These are phyloP conservation scores for Psidium friedrichsthalianum DNA, from an alignment of 345 rosid genomes.

Conservation along the genomic window DNA sequence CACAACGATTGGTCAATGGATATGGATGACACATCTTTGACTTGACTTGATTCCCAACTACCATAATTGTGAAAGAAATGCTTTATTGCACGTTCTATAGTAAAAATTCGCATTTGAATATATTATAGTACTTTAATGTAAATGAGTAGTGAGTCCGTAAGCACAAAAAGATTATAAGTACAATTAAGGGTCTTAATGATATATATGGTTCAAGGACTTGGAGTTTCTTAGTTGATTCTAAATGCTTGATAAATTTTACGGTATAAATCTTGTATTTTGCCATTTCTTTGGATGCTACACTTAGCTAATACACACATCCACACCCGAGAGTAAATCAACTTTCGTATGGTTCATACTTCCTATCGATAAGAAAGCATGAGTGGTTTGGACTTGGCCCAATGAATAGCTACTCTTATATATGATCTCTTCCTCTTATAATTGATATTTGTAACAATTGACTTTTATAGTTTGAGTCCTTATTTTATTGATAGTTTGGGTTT, in stretches of 20 bases:
- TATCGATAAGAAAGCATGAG: too few species aligned
- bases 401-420: too few species aligned
- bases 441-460: too few species aligned
- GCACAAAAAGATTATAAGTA: background rate
- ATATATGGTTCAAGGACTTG: background rate
- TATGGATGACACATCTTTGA: background rate
- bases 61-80: background rate
- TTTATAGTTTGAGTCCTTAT: too few species aligned
- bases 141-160: background rate
- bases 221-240: background rate
- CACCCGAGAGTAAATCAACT: background rate
- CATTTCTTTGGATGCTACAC: background rate
- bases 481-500: too few species aligned
- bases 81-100: background rate
- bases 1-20: background rate
- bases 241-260: background rate
- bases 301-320: background rate
- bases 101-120: background rate
- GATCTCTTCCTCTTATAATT: too few species aligned
- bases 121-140: background rate
- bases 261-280: background rate
- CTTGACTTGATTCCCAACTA: background rate
- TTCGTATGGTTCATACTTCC: too few species aligned
- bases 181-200: background rate
- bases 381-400: too few species aligned